Evolutionary conservation across 805 yeast species (phyloP), one percentile per base, ranked within the genome.

Genomic region (Metschnikowia bowlesiae): DNA sequence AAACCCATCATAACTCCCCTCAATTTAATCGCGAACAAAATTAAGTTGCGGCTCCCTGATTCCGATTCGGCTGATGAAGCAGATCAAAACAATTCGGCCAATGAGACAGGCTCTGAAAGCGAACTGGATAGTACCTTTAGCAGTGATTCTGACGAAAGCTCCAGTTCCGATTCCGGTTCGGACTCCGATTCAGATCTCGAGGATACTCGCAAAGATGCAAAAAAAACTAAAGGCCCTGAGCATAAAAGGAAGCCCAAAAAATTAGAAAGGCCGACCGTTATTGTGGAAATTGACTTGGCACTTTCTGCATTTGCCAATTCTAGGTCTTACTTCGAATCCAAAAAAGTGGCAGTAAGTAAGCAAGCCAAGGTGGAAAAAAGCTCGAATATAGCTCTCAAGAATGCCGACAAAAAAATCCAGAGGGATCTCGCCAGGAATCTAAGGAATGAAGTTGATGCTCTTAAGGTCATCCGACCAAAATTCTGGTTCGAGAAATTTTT

Each of bases 401-500:
- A 85, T 61, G 92, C 96, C 16, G 94, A 89, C 61, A 76, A 79
- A 49, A 87, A 85, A 59, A 87, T 92, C 54, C 77, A 78, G 45
- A 81, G 79, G 28, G 96, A 91, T 60, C 68, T 91, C 60, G 80
- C 81, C 48, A 81, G 79, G 57, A 78, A 78, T 45, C 68, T 87
- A 51, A 77, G 77, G 45, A 81, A 81, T 51, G 82, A 84, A 41
- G 57, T 58, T 45, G 77, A 73, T 29, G 63, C 71, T 7, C 69
- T 85, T 50, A 83, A 80, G 53, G 82, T 79, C 36, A 70, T 87
- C 32, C 78, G 97, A 43, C 74, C 80, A 4, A 89, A 89, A 43
- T 84, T 75, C 63, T 91, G 97, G 88, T 94, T 94, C 70, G 99
- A 94, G 64, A 94, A 92, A 66, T 92, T 85, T 66, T 82, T 77